Evolutionary conservation across 1,284 basidiomycete species (phyloP), one percentile per base, ranked within the genome.

Genomic region (Ceratobasidium sp.): DNA sequence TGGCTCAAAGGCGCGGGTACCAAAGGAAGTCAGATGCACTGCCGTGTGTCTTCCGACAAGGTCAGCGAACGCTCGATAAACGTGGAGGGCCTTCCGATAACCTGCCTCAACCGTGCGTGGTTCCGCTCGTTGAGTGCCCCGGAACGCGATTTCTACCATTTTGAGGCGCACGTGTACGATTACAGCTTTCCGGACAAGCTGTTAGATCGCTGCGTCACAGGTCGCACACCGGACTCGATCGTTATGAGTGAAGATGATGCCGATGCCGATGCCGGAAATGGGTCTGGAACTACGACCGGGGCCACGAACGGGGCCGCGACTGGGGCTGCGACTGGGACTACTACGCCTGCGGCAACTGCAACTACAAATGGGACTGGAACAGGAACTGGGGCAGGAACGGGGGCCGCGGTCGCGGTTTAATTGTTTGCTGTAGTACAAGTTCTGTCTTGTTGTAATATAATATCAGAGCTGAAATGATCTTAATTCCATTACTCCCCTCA

Each of bases 11-110:
- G 61, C 33, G 20, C 61, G 15, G 61, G 61, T 38, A 15, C 33
- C 10, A 62, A 62, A 42, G 61, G 61, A 38, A 62, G 61, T 42
- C 61, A 62, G 38, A 33, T 62, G 28, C 61, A 62, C 61, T 15
- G 9, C 28, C 61, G 61, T 23, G 61, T n/a, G 17, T 26, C 61
- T 12, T 62, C 61, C 7, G 61, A 62, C 33, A 38, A 15, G 61
- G 61, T 62, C 28, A 38, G 28, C 61, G 17, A 38, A 3, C 28
- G 61, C 15, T 6, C 38, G 17, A 10, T 62, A 10, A n/a, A n/a
- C 33, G 12, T 62, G 26, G 61, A 40, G 17, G 61, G 61, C 13
- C 61, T 62, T 38, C 61, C 61, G 10, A 20, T 62, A 62, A 62
- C 61, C 20, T 62, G 61, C 33, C 26, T 62, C 20, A 62, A 42